These are phyloP conservation scores for Planoprotostelium fungivorum DNA, from an alignment of 78 protist genomes.

Conservation along the genomic window DNA sequence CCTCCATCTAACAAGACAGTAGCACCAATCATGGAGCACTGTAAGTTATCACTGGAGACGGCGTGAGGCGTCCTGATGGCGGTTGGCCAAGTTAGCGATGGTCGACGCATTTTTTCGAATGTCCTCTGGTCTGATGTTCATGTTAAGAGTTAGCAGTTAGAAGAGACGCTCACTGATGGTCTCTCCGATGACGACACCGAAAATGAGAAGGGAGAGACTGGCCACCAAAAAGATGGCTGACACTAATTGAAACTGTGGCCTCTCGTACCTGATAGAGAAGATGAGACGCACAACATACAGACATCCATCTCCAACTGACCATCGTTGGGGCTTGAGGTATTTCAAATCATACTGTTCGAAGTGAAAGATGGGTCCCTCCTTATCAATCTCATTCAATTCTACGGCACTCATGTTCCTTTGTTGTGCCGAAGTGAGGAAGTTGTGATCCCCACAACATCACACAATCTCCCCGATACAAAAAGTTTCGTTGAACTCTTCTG, in stretches of 20 bases:
- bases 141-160: not conserved
- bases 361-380: not conserved
- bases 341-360: not conserved
- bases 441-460: too few relatives aligned
- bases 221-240: too few relatives aligned
- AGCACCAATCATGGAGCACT: not conserved
- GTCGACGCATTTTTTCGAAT: not conserved
- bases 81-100: not conserved
- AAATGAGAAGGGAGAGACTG: not conserved
- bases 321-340: too few relatives aligned
- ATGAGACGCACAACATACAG: not conserved
- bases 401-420: not conserved
- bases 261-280: not conserved
- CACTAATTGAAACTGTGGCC: not conserved
- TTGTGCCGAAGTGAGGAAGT: not conserved
- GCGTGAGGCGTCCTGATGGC: not conserved
- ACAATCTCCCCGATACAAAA: too few relatives aligned
- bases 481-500: too few relatives aligned
- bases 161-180: not conserved
- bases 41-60: not conserved
- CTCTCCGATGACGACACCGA: not conserved
- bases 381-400: not conserved
- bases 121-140: not conserved
- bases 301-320: not conserved
- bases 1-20: not conserved